Conservation (phyloP, 306 rosid species). For the Quercus gilva region DNA sequence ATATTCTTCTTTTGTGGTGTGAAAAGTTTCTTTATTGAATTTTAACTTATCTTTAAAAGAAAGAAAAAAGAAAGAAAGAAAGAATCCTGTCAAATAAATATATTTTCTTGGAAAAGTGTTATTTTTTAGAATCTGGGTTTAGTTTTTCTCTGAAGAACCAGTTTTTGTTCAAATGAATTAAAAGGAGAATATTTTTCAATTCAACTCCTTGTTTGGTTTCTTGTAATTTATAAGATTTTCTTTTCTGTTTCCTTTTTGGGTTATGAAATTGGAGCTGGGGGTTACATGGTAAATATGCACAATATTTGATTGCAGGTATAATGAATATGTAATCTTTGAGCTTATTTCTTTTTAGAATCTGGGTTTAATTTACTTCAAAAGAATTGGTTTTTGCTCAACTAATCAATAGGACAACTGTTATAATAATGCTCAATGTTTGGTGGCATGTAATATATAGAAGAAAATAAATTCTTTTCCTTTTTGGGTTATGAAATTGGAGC, state of each 20-base stretch:
- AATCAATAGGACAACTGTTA: too few species aligned
- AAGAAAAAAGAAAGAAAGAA: too few species aligned
- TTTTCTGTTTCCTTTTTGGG: neutral
- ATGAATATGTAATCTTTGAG: neutral
- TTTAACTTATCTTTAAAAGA: too few species aligned
- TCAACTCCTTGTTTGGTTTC: neutral
- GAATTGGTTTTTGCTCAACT: too few species aligned
- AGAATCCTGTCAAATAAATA: neutral
- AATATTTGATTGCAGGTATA: neutral
- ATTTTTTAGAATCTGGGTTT: neutral
- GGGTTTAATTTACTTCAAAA: neutral
- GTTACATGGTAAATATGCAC: neutral
- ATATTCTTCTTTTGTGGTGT: neutral
- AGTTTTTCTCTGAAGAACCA: neutral
- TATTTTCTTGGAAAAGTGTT: neutral
- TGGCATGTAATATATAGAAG: too few species aligned
- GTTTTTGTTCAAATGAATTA: neutral
- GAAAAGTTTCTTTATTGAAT: too few species aligned
- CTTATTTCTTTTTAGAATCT: neutral
- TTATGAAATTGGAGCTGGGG: neutral
- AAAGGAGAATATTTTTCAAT: neutral
- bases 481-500: neutral
- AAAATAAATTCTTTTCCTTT: neutral
- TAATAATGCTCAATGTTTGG: too few species aligned
- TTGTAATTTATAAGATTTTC: neutral